Conservation (phyloP, 108 stramenopile species). For the Pseudonitzschia multiseries region DNA sequence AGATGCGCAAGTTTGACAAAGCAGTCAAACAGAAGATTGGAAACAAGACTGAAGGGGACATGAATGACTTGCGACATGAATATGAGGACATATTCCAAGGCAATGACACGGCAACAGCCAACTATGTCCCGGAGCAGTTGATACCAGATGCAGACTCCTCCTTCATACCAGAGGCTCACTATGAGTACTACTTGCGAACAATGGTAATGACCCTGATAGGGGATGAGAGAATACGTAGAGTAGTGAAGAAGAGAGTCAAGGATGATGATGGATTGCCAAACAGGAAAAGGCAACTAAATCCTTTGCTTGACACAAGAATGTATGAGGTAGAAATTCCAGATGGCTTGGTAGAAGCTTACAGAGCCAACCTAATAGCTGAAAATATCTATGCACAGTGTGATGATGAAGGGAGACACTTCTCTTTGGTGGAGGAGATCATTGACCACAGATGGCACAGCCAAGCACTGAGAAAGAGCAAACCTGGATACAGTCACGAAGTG, state of each 20-base stretch:
- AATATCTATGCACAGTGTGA: conserved; percentile 42
- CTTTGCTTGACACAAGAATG: conserved; percentile 34
- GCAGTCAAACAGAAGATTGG: not conserved
- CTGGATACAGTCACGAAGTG: not conserved
- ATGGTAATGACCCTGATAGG: conserved; percentile 37
- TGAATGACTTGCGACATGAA: not conserved
- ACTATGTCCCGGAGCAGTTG: no score
- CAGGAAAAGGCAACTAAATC: conserved; percentile 39
- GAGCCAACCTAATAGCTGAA: conserved; percentile 60
- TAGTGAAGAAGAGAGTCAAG: conserved; percentile 24
- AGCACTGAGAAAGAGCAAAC: conserved; percentile 7
- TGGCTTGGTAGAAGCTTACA: conserved; percentile 42
- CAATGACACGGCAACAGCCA: not conserved
- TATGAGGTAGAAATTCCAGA: conserved; percentile 53
- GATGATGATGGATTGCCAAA: conserved; percentile 30
- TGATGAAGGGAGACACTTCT: conserved; percentile 25
- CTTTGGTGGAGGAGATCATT: conserved; percentile 19
- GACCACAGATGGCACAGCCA: conserved; percentile 20
- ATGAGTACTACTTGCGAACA: conserved; percentile 45
- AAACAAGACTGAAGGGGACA: not conserved
- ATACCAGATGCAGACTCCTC: not conserved
- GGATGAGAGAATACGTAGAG: conserved; percentile 3
- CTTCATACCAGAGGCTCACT: conserved; percentile 13
- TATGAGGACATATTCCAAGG: not conserved
- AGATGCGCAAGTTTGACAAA: not conserved